phyloP scores from a whole-genome alignment of 306 rosid genomes.

The Cicer cuneatum region DNA sequence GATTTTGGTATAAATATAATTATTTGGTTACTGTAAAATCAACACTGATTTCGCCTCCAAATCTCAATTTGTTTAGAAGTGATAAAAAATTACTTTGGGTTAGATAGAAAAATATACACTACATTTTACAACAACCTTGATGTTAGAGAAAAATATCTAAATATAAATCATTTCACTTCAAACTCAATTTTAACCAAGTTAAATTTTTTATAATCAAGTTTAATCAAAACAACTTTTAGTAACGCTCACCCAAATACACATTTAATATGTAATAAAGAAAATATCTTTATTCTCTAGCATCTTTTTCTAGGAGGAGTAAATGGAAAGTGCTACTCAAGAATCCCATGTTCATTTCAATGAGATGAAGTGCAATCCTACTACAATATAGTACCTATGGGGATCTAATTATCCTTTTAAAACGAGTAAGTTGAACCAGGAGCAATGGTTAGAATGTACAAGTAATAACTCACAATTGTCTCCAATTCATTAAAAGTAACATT shows the following conservation, averaged over 20 bases:
- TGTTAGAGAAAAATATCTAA: not conserved
- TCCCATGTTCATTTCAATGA: not conserved
- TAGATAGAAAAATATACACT: not conserved
- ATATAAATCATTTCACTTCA: not conserved
- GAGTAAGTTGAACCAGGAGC: not conserved
- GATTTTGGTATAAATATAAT: not conserved
- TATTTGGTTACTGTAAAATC: conserved; percentile 6
- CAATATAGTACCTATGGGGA: not conserved
- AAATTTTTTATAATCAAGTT: not conserved
- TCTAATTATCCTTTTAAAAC: conserved; percentile 9
- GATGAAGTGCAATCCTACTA: conserved; percentile 10
- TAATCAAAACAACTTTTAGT: not conserved
- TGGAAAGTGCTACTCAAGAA: conserved; percentile 8
- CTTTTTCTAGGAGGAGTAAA: not conserved
- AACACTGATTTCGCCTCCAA: not conserved
- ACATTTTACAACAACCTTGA: not conserved
- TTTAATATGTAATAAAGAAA: not conserved
- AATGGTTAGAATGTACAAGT: not conserved
- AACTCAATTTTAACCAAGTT: conserved; percentile 5
- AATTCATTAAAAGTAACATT: not conserved
- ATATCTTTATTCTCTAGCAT: conserved; percentile 19
- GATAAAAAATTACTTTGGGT: not conserved
- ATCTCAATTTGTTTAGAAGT: not conserved
- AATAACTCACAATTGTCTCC: conserved; percentile 11
- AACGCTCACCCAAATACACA: not conserved